These are phyloP conservation scores for Puccinia polysora DNA, from an alignment of 1,284 basidiomycete genomes.

Conservation along the genomic window DNA sequence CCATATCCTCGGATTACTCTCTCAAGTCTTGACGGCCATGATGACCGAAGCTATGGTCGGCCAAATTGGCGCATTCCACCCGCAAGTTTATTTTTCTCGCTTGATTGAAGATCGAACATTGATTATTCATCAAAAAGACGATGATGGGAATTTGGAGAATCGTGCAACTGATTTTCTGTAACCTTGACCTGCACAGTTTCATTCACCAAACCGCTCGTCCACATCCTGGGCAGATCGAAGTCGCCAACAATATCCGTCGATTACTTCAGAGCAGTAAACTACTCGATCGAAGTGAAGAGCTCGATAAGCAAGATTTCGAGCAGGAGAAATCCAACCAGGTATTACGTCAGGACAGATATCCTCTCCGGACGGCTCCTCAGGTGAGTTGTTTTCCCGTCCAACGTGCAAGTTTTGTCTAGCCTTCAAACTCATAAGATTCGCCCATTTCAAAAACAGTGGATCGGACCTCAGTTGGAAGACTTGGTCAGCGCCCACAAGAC, in stretches of 20 bases:
- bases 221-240: constrained; percentile 77
- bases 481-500: constrained; percentile 64
- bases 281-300: constrained; percentile 60
- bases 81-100: constrained; percentile 48
- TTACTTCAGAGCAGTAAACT: constrained; percentile 69
- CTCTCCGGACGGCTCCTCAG: constrained; percentile 71
- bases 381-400: no score
- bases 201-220: constrained; percentile 72
- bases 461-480: constrained; percentile 80
- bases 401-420: no score
- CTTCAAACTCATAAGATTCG: neutral
- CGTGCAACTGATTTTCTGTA: no score
- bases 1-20: constrained; percentile 65
- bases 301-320: constrained; percentile 61
- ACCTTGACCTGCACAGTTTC: no score
- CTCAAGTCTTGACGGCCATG: constrained; percentile 75
- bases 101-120: neutral
- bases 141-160: no score
- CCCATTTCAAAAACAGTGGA: constrained; percentile 56
- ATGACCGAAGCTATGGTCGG: constrained; percentile 77
- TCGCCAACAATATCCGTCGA: constrained; percentile 64
- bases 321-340: constrained; percentile 63
- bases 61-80: constrained; percentile 66
- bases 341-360: constrained; percentile 71
- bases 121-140: no score